phyloP scores from a whole-genome alignment of 2,329 filamentous ascomycete species.

The Alternaria novae-zelandiae region DNA sequence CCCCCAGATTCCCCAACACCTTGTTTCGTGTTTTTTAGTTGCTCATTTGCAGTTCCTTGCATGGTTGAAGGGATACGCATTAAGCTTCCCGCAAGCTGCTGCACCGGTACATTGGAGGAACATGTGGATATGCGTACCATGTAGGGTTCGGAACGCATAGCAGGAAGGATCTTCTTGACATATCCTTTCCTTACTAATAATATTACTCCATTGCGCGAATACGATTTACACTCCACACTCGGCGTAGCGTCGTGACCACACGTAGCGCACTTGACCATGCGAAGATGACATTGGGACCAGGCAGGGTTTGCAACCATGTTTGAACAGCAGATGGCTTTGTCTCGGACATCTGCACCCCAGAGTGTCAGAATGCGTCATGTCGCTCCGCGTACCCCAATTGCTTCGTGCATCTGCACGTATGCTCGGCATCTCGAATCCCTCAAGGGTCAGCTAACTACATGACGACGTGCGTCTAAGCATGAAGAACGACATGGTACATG shows the following conservation, averaged over 20 bases:
- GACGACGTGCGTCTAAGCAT: constrained; percentile 1
- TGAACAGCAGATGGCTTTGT: constrained; percentile 1
- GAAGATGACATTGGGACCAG: not conserved
- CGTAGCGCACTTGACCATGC: not conserved
- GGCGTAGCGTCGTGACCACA: not conserved
- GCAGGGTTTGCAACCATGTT: not conserved
- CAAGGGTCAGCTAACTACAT: not conserved
- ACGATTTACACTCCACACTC: not conserved
- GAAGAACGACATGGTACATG: constrained; percentile 21
- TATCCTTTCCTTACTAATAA: constrained; percentile 38
- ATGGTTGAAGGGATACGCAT: constrained; percentile 17
- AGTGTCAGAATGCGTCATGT: not conserved
- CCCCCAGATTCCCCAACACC: constrained; percentile 26
- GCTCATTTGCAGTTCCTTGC: constrained; percentile 20
- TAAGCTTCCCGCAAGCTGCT: constrained; percentile 15
- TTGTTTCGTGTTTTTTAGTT: constrained; percentile 16
- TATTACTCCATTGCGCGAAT: constrained; percentile 21
- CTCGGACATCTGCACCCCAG: constrained; percentile 23
- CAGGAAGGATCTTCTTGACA: constrained; percentile 15
- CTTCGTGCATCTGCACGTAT: constrained; percentile 5
- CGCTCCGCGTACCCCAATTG: not conserved
- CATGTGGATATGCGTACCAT: constrained; percentile 10
- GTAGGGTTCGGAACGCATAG: constrained; percentile 18
- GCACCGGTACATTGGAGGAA: constrained; percentile 9
- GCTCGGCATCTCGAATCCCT: constrained; percentile 5